These are phyloP conservation scores for Nidularia pulvinata DNA, from an alignment of 768 basidiomycete species.

Conservation along the genomic window DNA sequence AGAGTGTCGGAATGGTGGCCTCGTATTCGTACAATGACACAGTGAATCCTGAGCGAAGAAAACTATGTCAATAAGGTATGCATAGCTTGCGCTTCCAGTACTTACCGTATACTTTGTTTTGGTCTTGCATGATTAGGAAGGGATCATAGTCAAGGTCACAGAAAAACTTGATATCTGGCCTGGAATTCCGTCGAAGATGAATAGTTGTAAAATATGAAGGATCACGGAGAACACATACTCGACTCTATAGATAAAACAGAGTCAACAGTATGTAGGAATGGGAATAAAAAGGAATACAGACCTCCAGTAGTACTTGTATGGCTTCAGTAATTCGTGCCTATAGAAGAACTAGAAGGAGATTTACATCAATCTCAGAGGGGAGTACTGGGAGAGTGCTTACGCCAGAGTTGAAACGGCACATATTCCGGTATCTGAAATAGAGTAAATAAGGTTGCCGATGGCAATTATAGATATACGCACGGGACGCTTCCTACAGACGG, in stretches of 20 bases:
- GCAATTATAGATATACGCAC: slow-evolving; percentile 34
- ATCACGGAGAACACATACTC: slow-evolving; percentile 31
- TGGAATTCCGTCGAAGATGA: slow-evolving; percentile 18
- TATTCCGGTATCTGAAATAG: slow-evolving; percentile 74
- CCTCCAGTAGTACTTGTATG: slow-evolving; percentile 89
- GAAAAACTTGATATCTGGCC: slow-evolving; percentile 86
- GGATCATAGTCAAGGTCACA: slow-evolving; percentile 90
- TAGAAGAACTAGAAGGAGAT: slow-evolving; percentile 70
- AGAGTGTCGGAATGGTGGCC: slow-evolving; percentile 85
- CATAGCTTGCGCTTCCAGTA: slow-evolving; percentile 1
- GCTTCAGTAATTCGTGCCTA: slow-evolving; percentile 75
- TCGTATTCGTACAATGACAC: slow-evolving; percentile 82
- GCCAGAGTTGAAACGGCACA: slow-evolving; percentile 97
- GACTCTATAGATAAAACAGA: slow-evolving; percentile 25
- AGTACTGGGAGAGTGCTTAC: slow-evolving; percentile 40
- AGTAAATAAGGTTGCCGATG: not conserved
- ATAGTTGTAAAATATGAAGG: not conserved
- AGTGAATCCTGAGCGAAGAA: slow-evolving; percentile 61
- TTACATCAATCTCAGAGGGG: not conserved
- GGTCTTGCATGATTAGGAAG: slow-evolving; percentile 85
- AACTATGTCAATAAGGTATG: not conserved
- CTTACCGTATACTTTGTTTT: slow-evolving; percentile 82
- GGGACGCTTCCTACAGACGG: slow-evolving; percentile 64
- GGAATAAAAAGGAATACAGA: slow-evolving; percentile 10
- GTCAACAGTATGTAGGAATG: not conserved